These are phyloP conservation scores for Chlorella sp. DNA, from an alignment of 139 green algal species.

Conservation along the genomic window DNA sequence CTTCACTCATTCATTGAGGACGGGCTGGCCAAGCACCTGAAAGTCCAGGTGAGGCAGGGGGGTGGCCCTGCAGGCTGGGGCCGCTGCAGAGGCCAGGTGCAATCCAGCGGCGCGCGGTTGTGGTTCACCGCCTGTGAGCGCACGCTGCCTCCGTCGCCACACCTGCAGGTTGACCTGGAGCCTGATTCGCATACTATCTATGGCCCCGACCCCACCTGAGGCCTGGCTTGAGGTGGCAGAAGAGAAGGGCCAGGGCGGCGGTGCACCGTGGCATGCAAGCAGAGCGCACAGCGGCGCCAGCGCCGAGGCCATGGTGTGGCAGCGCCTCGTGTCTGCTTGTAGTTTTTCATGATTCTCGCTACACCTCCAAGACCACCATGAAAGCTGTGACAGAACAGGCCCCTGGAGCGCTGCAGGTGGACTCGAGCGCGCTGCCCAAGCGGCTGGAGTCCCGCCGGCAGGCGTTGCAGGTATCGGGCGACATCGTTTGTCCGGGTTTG, in stretches of 20 bases:
- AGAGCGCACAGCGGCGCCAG: background rate
- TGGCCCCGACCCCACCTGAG: background rate
- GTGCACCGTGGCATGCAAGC: background rate
- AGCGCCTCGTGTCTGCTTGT: background rate
- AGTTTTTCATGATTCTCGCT: background rate
- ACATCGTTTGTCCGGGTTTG: too few relatives aligned
- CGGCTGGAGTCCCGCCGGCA: background rate
- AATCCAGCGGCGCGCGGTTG: too few relatives aligned
- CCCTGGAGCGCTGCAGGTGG: background rate
- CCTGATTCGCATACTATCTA: constrained; percentile 5
- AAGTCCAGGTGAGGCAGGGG: constrained; percentile 10
- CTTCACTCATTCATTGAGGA: constrained; percentile 29
- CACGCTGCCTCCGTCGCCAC: background rate
- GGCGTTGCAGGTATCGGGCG: background rate
- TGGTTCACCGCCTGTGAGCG: too few relatives aligned
- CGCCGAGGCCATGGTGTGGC: background rate
- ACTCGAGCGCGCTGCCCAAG: background rate
- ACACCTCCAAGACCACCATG: too few relatives aligned
- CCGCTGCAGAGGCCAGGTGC: background rate
- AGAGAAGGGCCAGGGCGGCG: background rate
- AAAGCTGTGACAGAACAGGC: background rate
- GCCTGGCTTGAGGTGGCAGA: background rate
- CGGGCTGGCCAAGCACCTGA: constrained; percentile 36
- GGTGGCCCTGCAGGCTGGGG: background rate
- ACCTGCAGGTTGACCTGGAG: constrained; percentile 21